These are phyloP conservation scores for Taphrina communis DNA, from an alignment of 1,139 yeast species.

Conservation along the genomic window DNA sequence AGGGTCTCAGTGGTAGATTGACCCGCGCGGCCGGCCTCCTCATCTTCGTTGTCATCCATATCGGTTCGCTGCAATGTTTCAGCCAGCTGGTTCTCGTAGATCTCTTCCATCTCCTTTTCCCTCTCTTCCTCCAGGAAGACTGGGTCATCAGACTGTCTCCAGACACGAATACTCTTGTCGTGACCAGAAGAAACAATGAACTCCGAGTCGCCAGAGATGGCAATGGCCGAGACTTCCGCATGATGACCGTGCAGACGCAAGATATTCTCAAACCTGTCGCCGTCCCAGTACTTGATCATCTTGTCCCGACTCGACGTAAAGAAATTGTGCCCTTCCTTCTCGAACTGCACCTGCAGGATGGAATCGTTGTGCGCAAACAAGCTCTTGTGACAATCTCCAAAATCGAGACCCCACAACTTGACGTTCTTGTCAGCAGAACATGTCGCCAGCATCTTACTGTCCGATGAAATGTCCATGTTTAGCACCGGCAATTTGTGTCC, in stretches of 20 bases:
- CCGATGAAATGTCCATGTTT: constrained; percentile 85
- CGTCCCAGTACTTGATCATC: constrained; percentile 93
- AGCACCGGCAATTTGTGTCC: constrained; percentile 93
- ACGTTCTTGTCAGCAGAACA: constrained; percentile 97
- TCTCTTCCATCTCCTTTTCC: constrained; percentile 92
- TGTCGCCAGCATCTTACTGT: constrained; percentile 83
- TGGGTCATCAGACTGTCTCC: constrained; percentile 93
- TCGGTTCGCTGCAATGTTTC: constrained; percentile 71
- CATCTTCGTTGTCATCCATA: constrained; percentile 54
- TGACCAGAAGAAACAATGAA: constrained; percentile 87
- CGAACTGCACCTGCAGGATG: constrained; percentile 82
- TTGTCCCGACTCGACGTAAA: constrained; percentile 92
- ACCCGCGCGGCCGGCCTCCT: constrained; percentile 67
- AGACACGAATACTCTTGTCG: constrained; percentile 87
- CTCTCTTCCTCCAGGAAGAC: constrained; percentile 94
- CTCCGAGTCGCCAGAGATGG: constrained; percentile 73
- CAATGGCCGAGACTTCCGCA: constrained; percentile 89
- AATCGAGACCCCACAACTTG: constrained; percentile 97
- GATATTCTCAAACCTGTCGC: constrained; percentile 91
- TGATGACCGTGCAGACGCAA: constrained; percentile 87
- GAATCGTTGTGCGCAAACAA: constrained; percentile 96
- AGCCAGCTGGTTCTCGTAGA: constrained; percentile 77
- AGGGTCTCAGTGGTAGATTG: constrained; percentile 89
- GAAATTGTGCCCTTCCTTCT: constrained; percentile 84
- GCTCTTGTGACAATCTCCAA: constrained; percentile 97